Evolutionary conservation across 805 yeast species (phyloP).

Genomic region (Ogataea pilisensis): DNA sequence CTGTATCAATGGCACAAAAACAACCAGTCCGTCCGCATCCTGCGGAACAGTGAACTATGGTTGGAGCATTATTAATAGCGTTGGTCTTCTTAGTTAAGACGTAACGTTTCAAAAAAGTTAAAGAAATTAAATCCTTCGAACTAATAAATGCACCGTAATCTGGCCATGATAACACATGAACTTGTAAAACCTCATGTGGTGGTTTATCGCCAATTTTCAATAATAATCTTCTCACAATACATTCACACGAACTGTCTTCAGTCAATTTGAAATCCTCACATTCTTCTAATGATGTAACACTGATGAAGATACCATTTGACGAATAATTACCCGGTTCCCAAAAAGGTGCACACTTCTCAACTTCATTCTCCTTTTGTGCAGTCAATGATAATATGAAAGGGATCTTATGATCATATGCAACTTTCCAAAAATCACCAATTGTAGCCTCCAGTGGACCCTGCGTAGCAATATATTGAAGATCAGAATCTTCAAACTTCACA

Average conservation of each 20-base stretch:
- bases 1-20: slow-evolving; percentile 66
- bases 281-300: slow-evolving; percentile 23
- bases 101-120: slow-evolving; percentile 39
- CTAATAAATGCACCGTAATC: slow-evolving; percentile 67
- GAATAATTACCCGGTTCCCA: slow-evolving; percentile 65
- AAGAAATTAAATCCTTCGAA: slow-evolving; percentile 52
- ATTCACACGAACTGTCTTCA: slow-evolving; percentile 15
- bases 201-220: slow-evolving; percentile 33
- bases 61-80: slow-evolving; percentile 47
- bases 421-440: slow-evolving; percentile 79
- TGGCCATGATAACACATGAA: slow-evolving; percentile 80
- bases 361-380: slow-evolving; percentile 67
- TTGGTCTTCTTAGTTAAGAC: no score
- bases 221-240: slow-evolving; percentile 40
- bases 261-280: slow-evolving; percentile 26
- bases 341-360: slow-evolving; percentile 77
- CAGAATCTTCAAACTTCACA: slow-evolving; percentile 38
- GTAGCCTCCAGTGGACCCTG: slow-evolving; percentile 85
- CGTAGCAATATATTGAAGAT: slow-evolving; percentile 65
- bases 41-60: slow-evolving; percentile 88
- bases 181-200: slow-evolving; percentile 54
- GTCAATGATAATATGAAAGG: slow-evolving; percentile 74
- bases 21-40: slow-evolving; percentile 98
- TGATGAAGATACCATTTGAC: slow-evolving; percentile 23
- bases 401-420: slow-evolving; percentile 58